Evolutionary conservation across 1,284 basidiomycete genomes (phyloP).

Genomic region (Melanopsichium pennsylvanicum): DNA sequence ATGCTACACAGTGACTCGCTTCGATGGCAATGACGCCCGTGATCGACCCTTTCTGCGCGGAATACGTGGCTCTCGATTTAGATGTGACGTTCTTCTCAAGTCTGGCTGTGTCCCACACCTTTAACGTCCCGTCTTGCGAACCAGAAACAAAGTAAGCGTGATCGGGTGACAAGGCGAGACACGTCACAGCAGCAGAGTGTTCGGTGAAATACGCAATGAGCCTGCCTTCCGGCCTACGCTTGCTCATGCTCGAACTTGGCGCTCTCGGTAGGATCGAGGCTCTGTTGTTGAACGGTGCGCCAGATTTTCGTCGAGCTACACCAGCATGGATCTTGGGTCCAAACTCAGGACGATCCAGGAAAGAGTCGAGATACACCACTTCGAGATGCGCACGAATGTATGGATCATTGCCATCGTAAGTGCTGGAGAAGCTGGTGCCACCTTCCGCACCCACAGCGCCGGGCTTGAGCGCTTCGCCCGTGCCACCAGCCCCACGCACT

Average conservation of each 20-base stretch:
- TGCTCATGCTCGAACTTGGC: slow-evolving; percentile 39
- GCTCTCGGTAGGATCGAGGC: slow-evolving; percentile 22
- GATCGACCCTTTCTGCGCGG: slow-evolving; percentile 64
- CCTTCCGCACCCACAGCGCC: slow-evolving; percentile 15
- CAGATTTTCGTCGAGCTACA: slow-evolving; percentile 19
- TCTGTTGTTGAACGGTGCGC: slow-evolving; percentile 6
- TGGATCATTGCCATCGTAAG: slow-evolving; percentile 62
- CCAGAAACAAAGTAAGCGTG: slow-evolving; percentile 91
- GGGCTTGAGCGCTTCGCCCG: slow-evolving; percentile 6
- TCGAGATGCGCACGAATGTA: slow-evolving; percentile 62
- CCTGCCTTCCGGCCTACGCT: slow-evolving; percentile 57
- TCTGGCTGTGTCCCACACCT: slow-evolving; percentile 82
- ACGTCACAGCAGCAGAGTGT: slow-evolving; percentile 71
- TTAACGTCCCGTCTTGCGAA: slow-evolving; percentile 83
- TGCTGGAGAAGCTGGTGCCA: slow-evolving; percentile 38
- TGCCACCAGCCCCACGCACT: slow-evolving; percentile 11
- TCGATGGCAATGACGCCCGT: slow-evolving; percentile 64
- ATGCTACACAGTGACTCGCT: slow-evolving; percentile 67
- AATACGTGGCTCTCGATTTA: slow-evolving; percentile 66
- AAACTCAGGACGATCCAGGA: slow-evolving; percentile 47
- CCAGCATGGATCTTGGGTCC: slow-evolving; percentile 36
- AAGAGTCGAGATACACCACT: slow-evolving; percentile 49
- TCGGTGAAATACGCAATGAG: slow-evolving; percentile 68
- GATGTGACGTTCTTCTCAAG: slow-evolving; percentile 77
- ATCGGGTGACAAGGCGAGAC: slow-evolving; percentile 87